Evolutionary conservation across 192 early-diverging fungal genomes (phyloP), one percentile per base, ranked within the genome.

Genomic region (Rhizoclosmatium sp.): DNA sequence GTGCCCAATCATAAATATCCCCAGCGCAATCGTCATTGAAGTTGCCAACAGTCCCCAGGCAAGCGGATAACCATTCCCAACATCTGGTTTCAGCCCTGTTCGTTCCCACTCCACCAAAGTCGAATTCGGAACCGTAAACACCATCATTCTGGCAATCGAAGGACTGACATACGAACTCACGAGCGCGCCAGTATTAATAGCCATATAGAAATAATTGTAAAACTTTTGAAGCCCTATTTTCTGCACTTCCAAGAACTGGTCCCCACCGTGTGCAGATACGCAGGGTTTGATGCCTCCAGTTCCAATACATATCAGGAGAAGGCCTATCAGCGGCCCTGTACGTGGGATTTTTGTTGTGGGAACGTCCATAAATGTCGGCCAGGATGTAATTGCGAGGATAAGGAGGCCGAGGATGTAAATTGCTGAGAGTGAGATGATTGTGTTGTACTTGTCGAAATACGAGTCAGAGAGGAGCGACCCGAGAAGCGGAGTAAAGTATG

Each of bases 201-300:
- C 61, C 59, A 88, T 74, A 59, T 80, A 86, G 47, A 83, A 83
- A 64, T 71, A 83, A 81, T 86, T 85, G 78, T 89, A 90, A 81
- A 91, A 89, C 31, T 79, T 71, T 49, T 91, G 84, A 68, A 90
- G 82, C 10, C 54, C 84, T 9, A 47, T 47, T 19, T 76, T 81
- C 65, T 92, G 91, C 49, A 79, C 14, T 41, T 74, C 64, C 59
- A 92, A 78, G 81, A 85, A 92, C 82, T 89, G 85, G 71, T 87
- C 85, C 78, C 86, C 88, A 78, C 86, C 88, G 80, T 87, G 86
- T 49, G 88, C 73, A 42, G 82, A 83, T 49, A 89, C 86, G 71
- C 86, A 89, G 60, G 90, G 89, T 82, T 91, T 92, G 81, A 92
- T 91, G 78, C 88, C 90, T 79, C 89, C 91, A 67, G 88, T 87